phyloP scores from a whole-genome alignment of 805 yeast species.

The Candida ortonii region DNA sequence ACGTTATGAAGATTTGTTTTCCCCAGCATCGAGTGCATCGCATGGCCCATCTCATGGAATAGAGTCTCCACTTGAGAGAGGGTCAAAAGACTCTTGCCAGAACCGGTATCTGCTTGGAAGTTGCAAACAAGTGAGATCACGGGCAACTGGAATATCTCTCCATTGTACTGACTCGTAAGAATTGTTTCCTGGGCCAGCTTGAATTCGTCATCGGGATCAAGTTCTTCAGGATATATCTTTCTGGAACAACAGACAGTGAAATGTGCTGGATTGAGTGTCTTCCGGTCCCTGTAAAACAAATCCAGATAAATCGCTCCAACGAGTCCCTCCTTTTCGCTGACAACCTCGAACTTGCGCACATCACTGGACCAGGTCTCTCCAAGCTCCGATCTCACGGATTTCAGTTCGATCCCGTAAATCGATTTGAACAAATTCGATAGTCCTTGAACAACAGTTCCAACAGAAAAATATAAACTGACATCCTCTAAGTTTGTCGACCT shows the following conservation, averaged over 20 bases:
- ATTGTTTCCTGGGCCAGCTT: conserved; percentile 31
- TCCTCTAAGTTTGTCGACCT: conserved; percentile 40
- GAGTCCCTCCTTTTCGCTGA: conserved; percentile 57
- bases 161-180: conserved; percentile 37
- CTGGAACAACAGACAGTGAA: conserved; percentile 95
- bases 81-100: conserved; percentile 54
- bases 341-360: conserved; percentile 78
- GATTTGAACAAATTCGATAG: conserved; percentile 64
- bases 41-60: conserved; percentile 99
- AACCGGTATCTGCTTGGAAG: conserved; percentile 45
- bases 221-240: conserved; percentile 58
- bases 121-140: conserved; percentile 88
- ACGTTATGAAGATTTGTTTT: conserved; percentile 86
- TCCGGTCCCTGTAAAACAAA: conserved; percentile 72
- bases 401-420: conserved; percentile 74
- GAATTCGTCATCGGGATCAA: conserved; percentile 37
- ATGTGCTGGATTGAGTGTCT: conserved; percentile 87
- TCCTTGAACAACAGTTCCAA: conserved; percentile 85
- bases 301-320: conserved; percentile 88
- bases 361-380: conserved; percentile 91
- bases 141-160: conserved; percentile 71
- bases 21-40: conserved; percentile 96
- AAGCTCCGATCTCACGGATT: conserved; percentile 55
- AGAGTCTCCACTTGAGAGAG: conserved; percentile 86
- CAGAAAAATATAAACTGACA: conserved; percentile 70